A percentile compares a stretch with the other conserved stretches of the same genome.
These are phyloP conservation scores for Hypoxylon sp. DNA, from an alignment of 2,329 filamentous ascomycete genomes.

Conservation along the genomic window DNA sequence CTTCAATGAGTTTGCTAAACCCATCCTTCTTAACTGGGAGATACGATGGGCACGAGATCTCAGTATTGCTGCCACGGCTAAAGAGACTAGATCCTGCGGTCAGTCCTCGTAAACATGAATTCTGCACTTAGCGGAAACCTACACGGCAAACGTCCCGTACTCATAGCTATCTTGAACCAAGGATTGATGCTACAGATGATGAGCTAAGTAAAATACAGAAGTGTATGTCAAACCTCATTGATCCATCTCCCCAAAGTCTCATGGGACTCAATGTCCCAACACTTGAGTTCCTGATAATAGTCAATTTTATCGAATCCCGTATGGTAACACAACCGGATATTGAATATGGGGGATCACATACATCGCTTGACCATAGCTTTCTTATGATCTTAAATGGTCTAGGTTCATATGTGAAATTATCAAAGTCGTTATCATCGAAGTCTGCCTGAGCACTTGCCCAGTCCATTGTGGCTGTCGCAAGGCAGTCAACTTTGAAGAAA, in stretches of 20 bases:
- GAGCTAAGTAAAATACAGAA: neutral
- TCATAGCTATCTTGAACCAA: neutral
- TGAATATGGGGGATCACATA: neutral
- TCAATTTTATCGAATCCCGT: neutral
- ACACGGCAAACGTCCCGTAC: conserved; percentile 29
- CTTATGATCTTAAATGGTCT: conserved; percentile 27
- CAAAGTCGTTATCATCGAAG: conserved; percentile 26
- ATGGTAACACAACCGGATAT: neutral
- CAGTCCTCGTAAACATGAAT: neutral
- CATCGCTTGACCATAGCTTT: conserved; percentile 16
- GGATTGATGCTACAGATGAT: conserved; percentile 14
- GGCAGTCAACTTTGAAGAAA: neutral
- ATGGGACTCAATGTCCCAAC: conserved; percentile 13
- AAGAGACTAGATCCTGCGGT: conserved; percentile 23
- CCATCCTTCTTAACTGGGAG: conserved; percentile 17
- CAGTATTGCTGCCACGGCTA: neutral
- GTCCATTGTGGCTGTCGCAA: conserved; percentile 18
- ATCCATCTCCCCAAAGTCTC: conserved; percentile 22
- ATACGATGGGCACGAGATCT: conserved; percentile 14
- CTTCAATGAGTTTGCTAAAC: conserved; percentile 11
- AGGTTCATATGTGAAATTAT: conserved; percentile 9
- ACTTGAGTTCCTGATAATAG: conserved; percentile 9
- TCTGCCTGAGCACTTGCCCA: conserved; percentile 11
- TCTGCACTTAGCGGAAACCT: neutral
- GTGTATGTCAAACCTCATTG: conserved; percentile 8